A percentile compares a stretch with the other conserved stretches of the same genome.
These are phyloP conservation scores for Neofusicoccum sp. DNA, from an alignment of 2,329 filamentous ascomycete species.

Conservation along the genomic window DNA sequence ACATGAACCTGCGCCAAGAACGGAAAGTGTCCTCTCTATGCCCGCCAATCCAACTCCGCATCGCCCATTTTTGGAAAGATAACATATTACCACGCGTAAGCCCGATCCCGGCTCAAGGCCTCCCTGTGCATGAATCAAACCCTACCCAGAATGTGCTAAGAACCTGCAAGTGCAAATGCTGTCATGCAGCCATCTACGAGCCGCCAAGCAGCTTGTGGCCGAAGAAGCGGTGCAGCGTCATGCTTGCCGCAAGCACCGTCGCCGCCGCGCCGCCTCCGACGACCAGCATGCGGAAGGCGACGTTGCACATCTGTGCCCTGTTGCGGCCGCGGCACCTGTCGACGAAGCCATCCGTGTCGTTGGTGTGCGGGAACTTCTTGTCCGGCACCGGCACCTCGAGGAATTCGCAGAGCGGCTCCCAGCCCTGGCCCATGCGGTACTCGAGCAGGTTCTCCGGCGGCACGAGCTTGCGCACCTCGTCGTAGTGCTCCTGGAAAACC, in stretches of 20 bases:
- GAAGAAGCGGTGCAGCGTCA: conserved; percentile 20
- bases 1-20: conserved; percentile 9
- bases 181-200: neutral
- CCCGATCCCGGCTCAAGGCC: conserved; percentile 11
- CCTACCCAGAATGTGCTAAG: neutral
- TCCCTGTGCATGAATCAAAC: conserved; percentile 7
- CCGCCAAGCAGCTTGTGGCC: conserved; percentile 15
- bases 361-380: conserved; percentile 21
- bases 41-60: conserved; percentile 14
- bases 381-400: conserved; percentile 26
- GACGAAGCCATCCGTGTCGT: conserved; percentile 48
- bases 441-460: conserved; percentile 27
- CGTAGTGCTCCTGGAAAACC: conserved; percentile 29
- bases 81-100: conserved; percentile 12
- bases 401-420: conserved; percentile 32
- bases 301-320: conserved; percentile 57
- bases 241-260: conserved; percentile 18
- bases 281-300: conserved; percentile 50
- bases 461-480: conserved; percentile 26
- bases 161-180: neutral
- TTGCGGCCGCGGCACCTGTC: conserved; percentile 54
- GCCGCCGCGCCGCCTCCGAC: conserved; percentile 51
- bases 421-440: conserved; percentile 26
- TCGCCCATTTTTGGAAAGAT: conserved; percentile 14
- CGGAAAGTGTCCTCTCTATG: neutral